Evolutionary conservation across 176 grass and related monocot genomes (phyloP), one percentile per base, ranked within the genome.

Genomic region (Oryza longistaminata): DNA sequence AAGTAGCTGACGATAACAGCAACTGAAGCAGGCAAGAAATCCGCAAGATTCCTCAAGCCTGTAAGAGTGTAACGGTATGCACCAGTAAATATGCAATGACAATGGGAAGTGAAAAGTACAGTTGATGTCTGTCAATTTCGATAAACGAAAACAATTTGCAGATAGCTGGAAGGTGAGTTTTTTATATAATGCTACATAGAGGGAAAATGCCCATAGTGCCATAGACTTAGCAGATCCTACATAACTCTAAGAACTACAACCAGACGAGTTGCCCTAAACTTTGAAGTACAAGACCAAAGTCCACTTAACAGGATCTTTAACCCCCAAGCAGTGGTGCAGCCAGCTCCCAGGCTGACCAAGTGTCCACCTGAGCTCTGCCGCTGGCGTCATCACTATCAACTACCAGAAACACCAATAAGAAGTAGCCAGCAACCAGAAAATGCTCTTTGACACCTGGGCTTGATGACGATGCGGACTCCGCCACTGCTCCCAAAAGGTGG

Each of bases 21-120:
- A 82, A 96, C 27, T 55, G 94, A 93, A 93, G 94, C 94, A 83
- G 94, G 94, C 73, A 96, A 82, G 77, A 96, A 96, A 70, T 90
- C 91, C 29, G 82, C 87, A 64, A 96, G 83, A 85, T 90, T 84
- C 69, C 89, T 89, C 79, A 96, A 71, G 79, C 94, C 94, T 97
- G 87, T 43, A 89, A 9, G 77, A 61, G 33, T 73, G 74, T 64
- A n/a, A 85, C 22, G 64, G 10, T 44, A 78, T 72, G 31, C 53
- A 46, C 13, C 42, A 61, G 64, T 78, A 82, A 86, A 85, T 78
- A 77, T 64, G 62, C 21, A 78, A 53, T 45, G 31, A 67, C 22
- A 76, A 44, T 58, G 33, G 17, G 45, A 2, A 58, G 17, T 26
- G 15, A 53, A 75, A 70, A 17, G 44, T 67, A 33, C n/a, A 73